Conservation (phyloP, 164 flowering plant species). For the Brasenia schreberi region DNA sequence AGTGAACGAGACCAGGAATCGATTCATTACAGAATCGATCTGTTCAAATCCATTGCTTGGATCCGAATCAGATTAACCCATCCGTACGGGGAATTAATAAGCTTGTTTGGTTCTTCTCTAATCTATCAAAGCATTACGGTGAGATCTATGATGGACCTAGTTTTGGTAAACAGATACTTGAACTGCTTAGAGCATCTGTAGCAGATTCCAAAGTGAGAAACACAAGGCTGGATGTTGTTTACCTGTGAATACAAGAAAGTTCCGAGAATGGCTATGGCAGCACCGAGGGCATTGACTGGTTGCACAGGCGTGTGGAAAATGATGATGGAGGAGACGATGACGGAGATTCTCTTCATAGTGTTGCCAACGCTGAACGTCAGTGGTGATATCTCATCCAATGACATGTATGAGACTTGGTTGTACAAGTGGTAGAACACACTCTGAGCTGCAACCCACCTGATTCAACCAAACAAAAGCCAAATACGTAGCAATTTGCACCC, state of each 20-base stretch:
- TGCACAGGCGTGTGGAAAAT: constrained; percentile 88
- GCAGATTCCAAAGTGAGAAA: no score
- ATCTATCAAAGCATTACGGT: no score
- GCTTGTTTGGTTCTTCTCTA: no score
- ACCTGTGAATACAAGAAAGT: constrained; percentile 98
- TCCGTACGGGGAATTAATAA: neutral
- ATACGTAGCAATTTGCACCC: no score
- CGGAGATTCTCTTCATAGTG: constrained; percentile 91
- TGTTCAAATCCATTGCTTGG: no score
- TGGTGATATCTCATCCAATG: constrained; percentile 82
- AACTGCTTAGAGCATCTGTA: no score
- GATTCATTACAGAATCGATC: no score
- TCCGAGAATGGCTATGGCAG: constrained; percentile 86
- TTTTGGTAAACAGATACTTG: no score
- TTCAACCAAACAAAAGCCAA: neutral
- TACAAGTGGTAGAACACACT: constrained; percentile 86
- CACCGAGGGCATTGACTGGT: constrained; percentile 84
- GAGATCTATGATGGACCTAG: no score
- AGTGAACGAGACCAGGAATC: neutral
- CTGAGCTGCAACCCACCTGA: constrained; percentile 91
- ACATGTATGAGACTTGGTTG: constrained; percentile 91
- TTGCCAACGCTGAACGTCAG: constrained; percentile 94
- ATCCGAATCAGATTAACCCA: neutral
- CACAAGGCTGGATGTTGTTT: constrained; percentile 1
- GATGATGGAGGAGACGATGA: constrained; percentile 94